Evolutionary conservation across 106 monocot genomes (phyloP), one percentile per base, ranked within the genome.

Genomic region (Dendrobium officinale): DNA sequence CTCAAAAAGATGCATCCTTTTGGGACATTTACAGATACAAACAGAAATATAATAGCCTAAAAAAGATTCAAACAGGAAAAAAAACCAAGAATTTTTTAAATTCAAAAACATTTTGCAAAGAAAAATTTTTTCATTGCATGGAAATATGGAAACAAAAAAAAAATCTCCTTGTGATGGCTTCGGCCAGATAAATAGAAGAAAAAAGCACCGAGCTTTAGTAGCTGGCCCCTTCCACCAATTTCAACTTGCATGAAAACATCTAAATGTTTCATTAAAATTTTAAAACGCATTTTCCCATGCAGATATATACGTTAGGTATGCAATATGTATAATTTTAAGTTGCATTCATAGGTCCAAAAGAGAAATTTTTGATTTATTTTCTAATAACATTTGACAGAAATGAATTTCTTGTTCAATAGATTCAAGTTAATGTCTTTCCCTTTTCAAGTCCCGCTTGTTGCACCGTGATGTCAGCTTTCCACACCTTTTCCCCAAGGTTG

Each of bases 401-500:
- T 51, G 51, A 51, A 51, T 51, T 51, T 51, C 51, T 51, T 51
- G 13, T 51, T 51, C 15, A 51, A 51, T 51, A 51, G 15, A 51
- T 51, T 51, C 51, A 51, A 15, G 51, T 2, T 51, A 51, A 51
- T 51, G 13, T 51, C 10, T 51, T 51, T 51, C 51, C 51, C 15
- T 51, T 51, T 51, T 51, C 51, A 15, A 51, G 51, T 51, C 13
- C 1, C 51, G 10, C 51, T 51, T 15, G 48, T 48, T 48, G 51
- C 13, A 13, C 51, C 13, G 80, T 41, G 42, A 33, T 76, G 33
- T 80, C 54, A 49, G 19, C 73, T 72, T 72, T 18, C 26, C 3
- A 80, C 55, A 55, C 59, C 78, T 79, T 24, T 79, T 42, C 54
- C 56, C 33, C 77, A 51, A 51, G 51, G 15, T 13, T 51, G 51